A percentile compares a stretch with the other conserved stretches of the same genome.
phyloP scores from a whole-genome alignment of 176 grass and related monocot species.

The Avena eriantha region DNA sequence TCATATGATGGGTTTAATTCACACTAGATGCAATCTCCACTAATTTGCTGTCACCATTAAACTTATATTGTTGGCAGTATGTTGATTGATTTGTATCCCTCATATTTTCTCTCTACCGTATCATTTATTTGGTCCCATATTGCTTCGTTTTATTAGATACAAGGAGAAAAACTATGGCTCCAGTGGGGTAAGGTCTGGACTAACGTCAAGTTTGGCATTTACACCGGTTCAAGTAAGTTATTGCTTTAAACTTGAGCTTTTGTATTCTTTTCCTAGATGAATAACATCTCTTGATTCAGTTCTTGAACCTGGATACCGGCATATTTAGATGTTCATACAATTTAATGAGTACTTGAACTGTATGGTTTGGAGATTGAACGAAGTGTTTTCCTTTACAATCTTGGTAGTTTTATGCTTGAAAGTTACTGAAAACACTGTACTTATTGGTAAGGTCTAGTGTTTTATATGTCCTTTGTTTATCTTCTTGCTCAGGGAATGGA shows the following conservation, averaged over 20 bases:
- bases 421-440: background rate
- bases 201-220: conserved; percentile 91
- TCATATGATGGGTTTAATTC: background rate
- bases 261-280: background rate
- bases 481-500: conserved; percentile 58
- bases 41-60: background rate
- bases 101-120: background rate
- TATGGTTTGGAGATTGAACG: background rate
- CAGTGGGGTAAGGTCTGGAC: conserved; percentile 77
- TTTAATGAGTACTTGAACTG: background rate
- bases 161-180: conserved; percentile 84
- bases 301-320: background rate
- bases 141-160: conserved; percentile 54
- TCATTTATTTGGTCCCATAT: conserved; percentile 8
- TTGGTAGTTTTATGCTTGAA: background rate
- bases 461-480: too few relatives aligned
- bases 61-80: background rate
- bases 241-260: background rate
- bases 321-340: background rate
- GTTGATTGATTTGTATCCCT: background rate
- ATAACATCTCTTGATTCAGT: background rate
- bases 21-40: background rate
- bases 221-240: conserved; percentile 88
- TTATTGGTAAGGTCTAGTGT: background rate
- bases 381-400: background rate